Evolutionary conservation across 306 rosid genomes (phyloP), one percentile per base, ranked within the genome.

Genomic region (Prunus davidiana): DNA sequence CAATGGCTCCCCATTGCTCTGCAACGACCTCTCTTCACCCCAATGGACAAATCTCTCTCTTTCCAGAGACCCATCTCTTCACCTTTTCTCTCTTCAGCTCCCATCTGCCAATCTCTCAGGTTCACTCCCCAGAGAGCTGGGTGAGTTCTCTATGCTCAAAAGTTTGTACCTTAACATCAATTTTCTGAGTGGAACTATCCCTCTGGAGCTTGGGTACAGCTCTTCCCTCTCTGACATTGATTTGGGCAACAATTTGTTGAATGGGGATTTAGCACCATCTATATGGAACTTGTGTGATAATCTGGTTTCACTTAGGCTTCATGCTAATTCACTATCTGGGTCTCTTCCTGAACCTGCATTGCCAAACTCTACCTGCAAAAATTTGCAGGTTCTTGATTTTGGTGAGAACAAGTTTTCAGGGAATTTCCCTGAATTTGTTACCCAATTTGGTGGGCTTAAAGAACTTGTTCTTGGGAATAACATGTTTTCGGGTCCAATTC

Each of bases 31-130:
- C 25, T 89, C 98, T 47, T 89, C 96, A 45, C 94, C 93, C 9
- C 98, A 87, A 46, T 92, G 96, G 98, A 81, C 79, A 71, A 91
- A 91, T 83, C 91, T 93, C 38, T 81, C 91, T 12, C 96, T 92
- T 7, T 84, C 56, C 80, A 84, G 74, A 64, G 89, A 96, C 90
- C 98, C 96, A 34, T 83, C 87, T 71, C 72, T 96, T 9, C 98
- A 85, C 74, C 80, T 96, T 63, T 78, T 83, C 58, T 91, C 98
- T 67, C 88, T 96, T 70, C 99, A 86, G 73, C 96, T 93, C 45
- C 99, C 99, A 22, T 89, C 98, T 22, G 99, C 99, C 3, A 96
- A 96, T 82, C 97, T 96, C 78, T 73, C 99, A 46, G 99, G 99
- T 62, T 91, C 93, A 1, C 84, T 96, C 46, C 96, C 99, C 2